phyloP scores from a whole-genome alignment of 2,329 filamentous ascomycete genomes.

The Monosporascus sp. region DNA sequence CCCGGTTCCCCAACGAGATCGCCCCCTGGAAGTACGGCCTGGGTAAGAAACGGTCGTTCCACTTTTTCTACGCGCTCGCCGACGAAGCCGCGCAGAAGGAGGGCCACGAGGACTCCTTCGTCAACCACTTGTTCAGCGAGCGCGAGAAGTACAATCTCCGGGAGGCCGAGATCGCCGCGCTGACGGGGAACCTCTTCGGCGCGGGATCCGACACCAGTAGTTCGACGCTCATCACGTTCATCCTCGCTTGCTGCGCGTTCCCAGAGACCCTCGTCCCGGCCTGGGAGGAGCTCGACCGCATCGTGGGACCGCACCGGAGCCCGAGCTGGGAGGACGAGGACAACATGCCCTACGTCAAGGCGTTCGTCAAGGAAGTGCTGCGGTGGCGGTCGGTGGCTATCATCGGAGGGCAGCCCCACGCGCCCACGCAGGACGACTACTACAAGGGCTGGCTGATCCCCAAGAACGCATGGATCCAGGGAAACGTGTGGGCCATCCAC shows the following conservation, averaged over 20 bases:
- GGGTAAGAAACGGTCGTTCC: slow-evolving; percentile 39
- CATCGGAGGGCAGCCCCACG: slow-evolving; percentile 46
- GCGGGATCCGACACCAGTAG: slow-evolving; percentile 46
- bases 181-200: slow-evolving; percentile 44
- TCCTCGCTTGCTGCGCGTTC: slow-evolving; percentile 45
- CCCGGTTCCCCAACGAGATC: slow-evolving; percentile 42
- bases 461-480: slow-evolving; percentile 42
- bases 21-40: slow-evolving; percentile 47
- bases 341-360: slow-evolving; percentile 46
- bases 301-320: slow-evolving; percentile 41
- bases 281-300: slow-evolving; percentile 45
- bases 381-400: slow-evolving; percentile 51
- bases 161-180: slow-evolving; percentile 38
- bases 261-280: slow-evolving; percentile 42
- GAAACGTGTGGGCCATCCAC: slow-evolving; percentile 47
- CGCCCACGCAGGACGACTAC: slow-evolving; percentile 40
- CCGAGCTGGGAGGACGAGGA: slow-evolving; percentile 44
- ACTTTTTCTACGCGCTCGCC: slow-evolving; percentile 48
- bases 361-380: slow-evolving; percentile 50
- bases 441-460: slow-evolving; percentile 47
- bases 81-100: slow-evolving; percentile 40
- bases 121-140: slow-evolving; percentile 43
- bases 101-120: slow-evolving; percentile 34
- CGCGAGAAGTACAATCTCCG: slow-evolving; percentile 39
- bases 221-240: slow-evolving; percentile 40